These are phyloP conservation scores for Pseudofabraea citricarpa DNA, from an alignment of 2,329 filamentous ascomycete genomes.

Conservation along the genomic window DNA sequence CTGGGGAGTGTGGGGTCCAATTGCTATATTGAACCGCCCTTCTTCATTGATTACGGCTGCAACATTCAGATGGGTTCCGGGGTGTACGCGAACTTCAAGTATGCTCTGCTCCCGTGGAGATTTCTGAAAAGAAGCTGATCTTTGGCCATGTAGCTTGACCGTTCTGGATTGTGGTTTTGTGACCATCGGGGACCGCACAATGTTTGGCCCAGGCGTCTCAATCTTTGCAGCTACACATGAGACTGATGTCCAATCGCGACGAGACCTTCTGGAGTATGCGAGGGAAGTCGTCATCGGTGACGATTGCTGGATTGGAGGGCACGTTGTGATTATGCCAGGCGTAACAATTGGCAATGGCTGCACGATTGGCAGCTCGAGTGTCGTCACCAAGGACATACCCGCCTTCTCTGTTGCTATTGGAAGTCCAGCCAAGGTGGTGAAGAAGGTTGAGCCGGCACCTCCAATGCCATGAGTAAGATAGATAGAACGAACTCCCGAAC, in stretches of 20 bases:
- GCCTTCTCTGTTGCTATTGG: slow-evolving; percentile 44
- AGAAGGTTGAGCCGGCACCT: slow-evolving; percentile 32
- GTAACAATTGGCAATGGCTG: slow-evolving; percentile 46
- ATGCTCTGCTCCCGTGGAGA: slow-evolving; percentile 5
- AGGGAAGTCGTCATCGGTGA: slow-evolving; percentile 40
- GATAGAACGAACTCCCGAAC: too few relatives aligned
- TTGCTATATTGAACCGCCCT: slow-evolving; percentile 53
- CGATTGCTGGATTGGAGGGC: slow-evolving; percentile 50
- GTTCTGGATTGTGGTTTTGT: slow-evolving; percentile 69
- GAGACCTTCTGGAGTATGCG: slow-evolving; percentile 42
- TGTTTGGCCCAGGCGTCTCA: slow-evolving; percentile 64
- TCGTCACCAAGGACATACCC: slow-evolving; percentile 45
- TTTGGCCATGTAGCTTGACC: slow-evolving; percentile 1
- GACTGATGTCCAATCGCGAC: slow-evolving; percentile 48
- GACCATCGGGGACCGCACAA: slow-evolving; percentile 16
- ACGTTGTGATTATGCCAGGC: slow-evolving; percentile 43
- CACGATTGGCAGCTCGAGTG: slow-evolving; percentile 42
- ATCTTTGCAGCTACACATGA: slow-evolving; percentile 70
- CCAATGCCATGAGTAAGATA: background rate
- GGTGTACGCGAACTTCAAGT: slow-evolving; percentile 59
- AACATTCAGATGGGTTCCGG: slow-evolving; percentile 56
- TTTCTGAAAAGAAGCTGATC: slow-evolving; percentile 9
- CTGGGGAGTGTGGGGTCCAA: slow-evolving; percentile 45
- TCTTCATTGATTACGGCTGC: slow-evolving; percentile 60
- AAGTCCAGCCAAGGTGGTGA: slow-evolving; percentile 41